These are phyloP conservation scores for Amanita fuliginea DNA, from an alignment of 768 basidiomycete genomes.

Conservation along the genomic window DNA sequence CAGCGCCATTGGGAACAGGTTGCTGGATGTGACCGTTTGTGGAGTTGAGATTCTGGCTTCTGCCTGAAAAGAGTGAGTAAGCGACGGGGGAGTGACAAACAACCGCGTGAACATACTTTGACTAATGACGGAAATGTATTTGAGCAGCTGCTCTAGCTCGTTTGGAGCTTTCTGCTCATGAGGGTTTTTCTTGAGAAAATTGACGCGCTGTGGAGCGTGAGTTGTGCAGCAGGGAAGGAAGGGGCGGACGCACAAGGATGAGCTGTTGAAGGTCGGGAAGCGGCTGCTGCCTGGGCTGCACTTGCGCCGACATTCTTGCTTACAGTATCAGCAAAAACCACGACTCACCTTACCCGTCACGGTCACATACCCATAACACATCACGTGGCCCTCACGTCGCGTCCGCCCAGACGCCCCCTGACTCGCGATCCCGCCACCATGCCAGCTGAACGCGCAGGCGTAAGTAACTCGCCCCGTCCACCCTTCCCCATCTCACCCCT, in stretches of 20 bases:
- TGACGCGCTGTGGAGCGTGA: conserved; percentile 28
- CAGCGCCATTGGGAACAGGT: conserved; percentile 29
- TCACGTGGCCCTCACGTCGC: conserved; percentile 27
- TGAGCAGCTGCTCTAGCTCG: conserved; percentile 35
- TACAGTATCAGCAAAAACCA: conserved; percentile 5
- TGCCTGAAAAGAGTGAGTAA: conserved; percentile 16
- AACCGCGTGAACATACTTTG: conserved; percentile 20
- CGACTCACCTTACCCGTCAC: conserved; percentile 11
- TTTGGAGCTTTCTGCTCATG: conserved; percentile 33
- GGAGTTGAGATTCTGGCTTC: conserved; percentile 21
- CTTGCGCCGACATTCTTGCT: conserved; percentile 25
- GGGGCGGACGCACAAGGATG: conserved; percentile 24
- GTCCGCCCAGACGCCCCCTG: conserved; percentile 16
- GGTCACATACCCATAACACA: conserved; percentile 13
- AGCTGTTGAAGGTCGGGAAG: conserved; percentile 31
- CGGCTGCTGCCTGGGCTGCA: conserved; percentile 21
- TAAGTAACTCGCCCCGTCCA: conserved; percentile 23
- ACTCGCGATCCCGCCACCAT: conserved; percentile 28
- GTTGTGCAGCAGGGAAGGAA: conserved; percentile 4
- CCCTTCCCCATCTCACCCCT: conserved; percentile 3
- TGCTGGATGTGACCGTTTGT: conserved; percentile 38
- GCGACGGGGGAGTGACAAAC: background rate
- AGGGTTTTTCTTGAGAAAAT: conserved; percentile 40
- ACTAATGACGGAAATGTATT: conserved; percentile 34
- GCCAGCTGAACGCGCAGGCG: conserved; percentile 70